phyloP scores from a whole-genome alignment of 202 grass and related monocot genomes.

The Schoenoplectus tabernaemontani region DNA sequence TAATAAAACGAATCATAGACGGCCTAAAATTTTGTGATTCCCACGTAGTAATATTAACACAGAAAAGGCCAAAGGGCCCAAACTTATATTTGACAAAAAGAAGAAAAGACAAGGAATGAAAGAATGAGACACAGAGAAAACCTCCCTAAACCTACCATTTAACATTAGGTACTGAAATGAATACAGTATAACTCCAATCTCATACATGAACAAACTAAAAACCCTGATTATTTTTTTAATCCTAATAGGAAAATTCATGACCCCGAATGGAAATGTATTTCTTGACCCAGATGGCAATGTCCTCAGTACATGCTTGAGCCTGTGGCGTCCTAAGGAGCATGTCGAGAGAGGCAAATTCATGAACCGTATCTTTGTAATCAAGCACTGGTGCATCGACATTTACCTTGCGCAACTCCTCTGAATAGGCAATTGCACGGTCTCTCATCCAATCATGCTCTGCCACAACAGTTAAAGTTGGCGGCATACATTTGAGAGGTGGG shows the following conservation, averaged over 20 bases:
- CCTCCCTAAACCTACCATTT: conserved; percentile 48
- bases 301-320: conserved; percentile 67
- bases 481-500: conserved; percentile 73
- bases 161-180: conserved; percentile 27
- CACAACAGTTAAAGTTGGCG: conserved; percentile 66
- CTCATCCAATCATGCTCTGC: conserved; percentile 98
- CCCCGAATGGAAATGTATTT: conserved; percentile 83
- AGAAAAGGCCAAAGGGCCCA: not conserved
- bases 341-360: conserved; percentile 81
- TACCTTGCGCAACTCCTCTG: conserved; percentile 84
- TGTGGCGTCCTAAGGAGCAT: conserved; percentile 85
- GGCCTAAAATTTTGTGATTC: not conserved
- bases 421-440: conserved; percentile 85
- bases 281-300: conserved; percentile 91
- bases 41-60: conserved; percentile 10
- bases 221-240: not conserved
- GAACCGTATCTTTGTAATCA: conserved; percentile 82
- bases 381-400: conserved; percentile 85
- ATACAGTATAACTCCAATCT: conserved; percentile 26
- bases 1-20: not conserved
- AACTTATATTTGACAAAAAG: conserved; percentile 8
- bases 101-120: conserved; percentile 58
- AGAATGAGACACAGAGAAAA: conserved; percentile 45
- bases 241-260: conserved; percentile 86
- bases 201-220: conserved; percentile 22